Conservation (phyloP, 306 rosid species). For the Acacia melanoxylon region DNA sequence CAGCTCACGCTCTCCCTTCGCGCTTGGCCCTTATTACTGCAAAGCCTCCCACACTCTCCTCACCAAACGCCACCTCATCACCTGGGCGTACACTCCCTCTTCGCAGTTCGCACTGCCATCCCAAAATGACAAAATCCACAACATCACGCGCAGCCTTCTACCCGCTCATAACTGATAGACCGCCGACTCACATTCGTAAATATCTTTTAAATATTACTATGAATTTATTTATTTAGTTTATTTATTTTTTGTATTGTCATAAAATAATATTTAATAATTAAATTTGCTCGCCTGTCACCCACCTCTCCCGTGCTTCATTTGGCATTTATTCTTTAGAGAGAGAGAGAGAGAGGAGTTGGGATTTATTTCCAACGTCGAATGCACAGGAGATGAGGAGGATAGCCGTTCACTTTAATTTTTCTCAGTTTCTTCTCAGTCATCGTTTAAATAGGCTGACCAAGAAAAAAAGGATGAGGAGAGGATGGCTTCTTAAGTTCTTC, state of each 20-base stretch:
- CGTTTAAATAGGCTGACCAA: too few relatives aligned
- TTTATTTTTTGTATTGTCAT: too few relatives aligned
- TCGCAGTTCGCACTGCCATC: too few relatives aligned
- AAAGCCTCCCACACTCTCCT: background rate
- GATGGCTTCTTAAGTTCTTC: background rate
- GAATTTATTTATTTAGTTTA: too few relatives aligned
- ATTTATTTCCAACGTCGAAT: conserved; percentile 42
- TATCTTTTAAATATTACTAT: too few relatives aligned
- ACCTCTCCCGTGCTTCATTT: background rate
- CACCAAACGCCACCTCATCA: background rate
- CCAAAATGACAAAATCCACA: background rate
- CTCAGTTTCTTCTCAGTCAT: too few relatives aligned
- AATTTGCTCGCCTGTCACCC: background rate
- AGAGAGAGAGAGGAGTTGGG: conserved; percentile 20
- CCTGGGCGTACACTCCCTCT: background rate
- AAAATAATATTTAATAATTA: background rate
- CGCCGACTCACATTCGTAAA: background rate
- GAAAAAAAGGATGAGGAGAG: too few relatives aligned
- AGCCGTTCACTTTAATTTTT: too few relatives aligned
- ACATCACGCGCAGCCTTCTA: background rate
- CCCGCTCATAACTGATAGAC: background rate
- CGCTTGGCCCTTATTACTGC: background rate
- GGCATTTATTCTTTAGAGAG: background rate
- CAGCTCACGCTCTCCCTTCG: background rate
- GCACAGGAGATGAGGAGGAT: conserved; percentile 29